Conservation (phyloP, 805 yeast genomes). For the Candida methanosorbosa region DNA sequence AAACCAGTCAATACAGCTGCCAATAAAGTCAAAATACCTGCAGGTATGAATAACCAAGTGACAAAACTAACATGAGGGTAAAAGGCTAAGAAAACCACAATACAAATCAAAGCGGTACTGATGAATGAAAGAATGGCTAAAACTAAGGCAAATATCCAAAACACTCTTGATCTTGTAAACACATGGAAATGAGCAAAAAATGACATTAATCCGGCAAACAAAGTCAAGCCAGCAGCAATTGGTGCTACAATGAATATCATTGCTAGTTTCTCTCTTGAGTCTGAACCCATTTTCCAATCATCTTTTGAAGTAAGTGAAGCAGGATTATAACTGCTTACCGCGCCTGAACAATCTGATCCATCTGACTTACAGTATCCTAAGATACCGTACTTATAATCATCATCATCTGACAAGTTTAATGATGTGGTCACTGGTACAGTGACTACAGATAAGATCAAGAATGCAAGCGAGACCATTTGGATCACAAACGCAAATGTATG, state of each 20-base stretch:
- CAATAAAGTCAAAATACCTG: conserved; percentile 48
- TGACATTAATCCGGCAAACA: conserved; percentile 33
- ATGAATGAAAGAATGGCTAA: conserved; percentile 42
- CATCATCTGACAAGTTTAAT: conserved; percentile 41
- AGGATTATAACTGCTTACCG: conserved; percentile 30
- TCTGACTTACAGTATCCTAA: conserved; percentile 50
- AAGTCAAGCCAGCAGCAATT: conserved; percentile 55
- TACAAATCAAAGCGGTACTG: conserved; percentile 43
- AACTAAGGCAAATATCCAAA: conserved; percentile 35
- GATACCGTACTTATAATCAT: conserved; percentile 45
- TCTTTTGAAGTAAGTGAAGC: conserved; percentile 20
- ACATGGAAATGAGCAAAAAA: conserved; percentile 22
- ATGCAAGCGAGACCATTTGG: conserved; percentile 48
- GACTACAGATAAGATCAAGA: conserved; percentile 50
- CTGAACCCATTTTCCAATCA: conserved; percentile 40
- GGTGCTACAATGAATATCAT: conserved; percentile 54
- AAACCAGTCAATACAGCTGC: conserved; percentile 41
- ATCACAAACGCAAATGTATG: conserved; percentile 31
- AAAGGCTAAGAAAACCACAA: conserved; percentile 49
- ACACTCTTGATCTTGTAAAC: conserved; percentile 11
- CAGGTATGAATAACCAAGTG: conserved; percentile 64
- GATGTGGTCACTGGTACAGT: conserved; percentile 49
- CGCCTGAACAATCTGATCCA: conserved; percentile 18
- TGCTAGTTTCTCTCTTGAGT: conserved; percentile 43
- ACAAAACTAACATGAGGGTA: conserved; percentile 63